Evolutionary conservation across 441 rosid genomes (phyloP).

Genomic region (Cnidoscolus chayamansa): DNA sequence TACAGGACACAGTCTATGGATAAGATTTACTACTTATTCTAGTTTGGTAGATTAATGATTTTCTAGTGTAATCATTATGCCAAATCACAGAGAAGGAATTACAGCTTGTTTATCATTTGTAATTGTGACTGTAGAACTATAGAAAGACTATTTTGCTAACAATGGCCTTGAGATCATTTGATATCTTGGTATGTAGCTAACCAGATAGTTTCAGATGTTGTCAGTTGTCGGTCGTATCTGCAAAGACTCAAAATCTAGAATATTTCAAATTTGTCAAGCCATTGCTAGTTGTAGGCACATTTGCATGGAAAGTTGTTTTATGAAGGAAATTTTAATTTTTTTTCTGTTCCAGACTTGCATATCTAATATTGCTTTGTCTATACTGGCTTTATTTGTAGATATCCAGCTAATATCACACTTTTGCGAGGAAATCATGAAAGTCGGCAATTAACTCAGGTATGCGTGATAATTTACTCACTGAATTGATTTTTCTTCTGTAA

Average conservation of each 20-base stretch:
- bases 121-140: not conserved
- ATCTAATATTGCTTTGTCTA: conserved; percentile 7
- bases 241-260: not conserved
- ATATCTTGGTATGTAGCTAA: not conserved
- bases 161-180: not conserved
- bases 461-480: conserved; percentile 13
- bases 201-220: not conserved
- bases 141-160: not conserved
- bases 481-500: conserved; percentile 5
- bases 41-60: not conserved
- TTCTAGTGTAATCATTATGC: not conserved
- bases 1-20: not conserved
- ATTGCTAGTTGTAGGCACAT: not conserved
- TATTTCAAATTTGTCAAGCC: not conserved
- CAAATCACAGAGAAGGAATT: not conserved
- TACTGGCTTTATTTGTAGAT: conserved; percentile 43
- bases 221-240: not conserved
- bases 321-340: conserved; percentile 3
- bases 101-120: not conserved
- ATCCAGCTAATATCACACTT: conserved; percentile 96
- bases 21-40: not conserved
- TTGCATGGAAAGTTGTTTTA: not conserved
- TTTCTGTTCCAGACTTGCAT: not conserved
- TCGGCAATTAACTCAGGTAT: conserved; percentile 97
- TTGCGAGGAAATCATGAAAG: conserved; percentile 99